phyloP scores from a whole-genome alignment of 176 grass and related monocot species.

The Eleusine indica region DNA sequence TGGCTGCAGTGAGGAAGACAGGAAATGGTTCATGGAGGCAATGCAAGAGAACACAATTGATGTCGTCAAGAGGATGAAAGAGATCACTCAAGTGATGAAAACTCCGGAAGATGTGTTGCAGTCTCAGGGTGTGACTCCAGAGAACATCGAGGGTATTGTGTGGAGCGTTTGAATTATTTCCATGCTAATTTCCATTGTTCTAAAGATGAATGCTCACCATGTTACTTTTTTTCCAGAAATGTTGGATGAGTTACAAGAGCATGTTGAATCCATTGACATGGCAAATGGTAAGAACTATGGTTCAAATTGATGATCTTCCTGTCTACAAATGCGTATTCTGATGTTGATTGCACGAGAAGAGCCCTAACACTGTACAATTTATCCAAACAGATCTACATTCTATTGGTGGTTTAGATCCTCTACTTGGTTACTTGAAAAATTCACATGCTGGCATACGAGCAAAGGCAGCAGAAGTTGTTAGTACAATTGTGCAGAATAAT shows the following conservation, averaged over 20 bases:
- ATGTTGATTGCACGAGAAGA: background rate
- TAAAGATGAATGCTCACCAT: background rate
- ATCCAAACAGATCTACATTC: constrained; percentile 72
- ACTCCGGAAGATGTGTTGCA: constrained; percentile 81
- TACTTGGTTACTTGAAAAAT: constrained; percentile 81
- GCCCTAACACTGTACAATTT: constrained; percentile 13
- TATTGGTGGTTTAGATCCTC: constrained; percentile 84
- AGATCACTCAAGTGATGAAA: constrained; percentile 88
- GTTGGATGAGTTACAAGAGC: constrained; percentile 80
- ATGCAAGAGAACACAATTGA: constrained; percentile 82
- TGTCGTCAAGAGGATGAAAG: constrained; percentile 86
- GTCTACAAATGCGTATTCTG: background rate
- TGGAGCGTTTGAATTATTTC: background rate
- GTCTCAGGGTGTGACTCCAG: constrained; percentile 66
- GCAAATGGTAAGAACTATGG: constrained; percentile 63
- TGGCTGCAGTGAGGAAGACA: constrained; percentile 72
- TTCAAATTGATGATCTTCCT: background rate
- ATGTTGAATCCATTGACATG: constrained; percentile 77
- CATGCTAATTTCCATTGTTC: background rate
- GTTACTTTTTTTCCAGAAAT: constrained; percentile 52
- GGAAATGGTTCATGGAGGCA: constrained; percentile 92
- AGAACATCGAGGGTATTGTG: constrained; percentile 69
- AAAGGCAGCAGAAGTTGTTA: constrained; percentile 92
- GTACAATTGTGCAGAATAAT: constrained; percentile 92
- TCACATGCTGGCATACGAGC: constrained; percentile 79